Evolutionary conservation across 2,329 filamentous ascomycete genomes (phyloP).

Genomic region (Microdochium bolleyi): DNA sequence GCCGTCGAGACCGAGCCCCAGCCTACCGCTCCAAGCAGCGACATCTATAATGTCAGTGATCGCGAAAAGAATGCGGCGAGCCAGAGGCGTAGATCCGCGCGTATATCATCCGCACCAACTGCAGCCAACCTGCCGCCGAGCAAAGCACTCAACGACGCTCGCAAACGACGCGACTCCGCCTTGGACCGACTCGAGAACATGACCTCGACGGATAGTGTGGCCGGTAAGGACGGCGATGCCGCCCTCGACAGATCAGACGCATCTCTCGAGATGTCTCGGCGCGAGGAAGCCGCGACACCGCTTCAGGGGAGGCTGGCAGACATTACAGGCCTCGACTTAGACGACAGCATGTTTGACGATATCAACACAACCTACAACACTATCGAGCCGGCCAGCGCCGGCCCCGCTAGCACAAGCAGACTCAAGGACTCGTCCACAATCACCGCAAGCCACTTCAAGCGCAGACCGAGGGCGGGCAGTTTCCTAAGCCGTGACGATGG

Average conservation of each 20-base stretch:
- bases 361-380: constrained; percentile 21
- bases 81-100: constrained; percentile 13
- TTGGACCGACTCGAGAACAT: constrained; percentile 21
- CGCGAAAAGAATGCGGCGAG: constrained; percentile 18
- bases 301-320: constrained; percentile 15
- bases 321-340: constrained; percentile 20
- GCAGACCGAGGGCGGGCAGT: constrained; percentile 22
- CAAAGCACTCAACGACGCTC: constrained; percentile 11
- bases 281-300: constrained; percentile 14
- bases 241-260: constrained; percentile 5
- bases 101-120: constrained; percentile 7
- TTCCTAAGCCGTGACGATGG: constrained; percentile 22
- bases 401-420: constrained; percentile 17
- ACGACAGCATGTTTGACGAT: constrained; percentile 22
- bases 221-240: constrained; percentile 8
- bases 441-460: constrained; percentile 19
- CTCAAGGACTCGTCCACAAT: constrained; percentile 21
- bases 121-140: constrained; percentile 10
- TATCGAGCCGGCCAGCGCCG: constrained; percentile 14
- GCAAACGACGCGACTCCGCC: constrained; percentile 18
- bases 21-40: constrained; percentile 10
- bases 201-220: constrained; percentile 13
- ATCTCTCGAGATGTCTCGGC: constrained; percentile 13
- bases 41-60: constrained; percentile 23
- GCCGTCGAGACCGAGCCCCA: not conserved